Conservation (phyloP, 257 asterid genomes). For the Eustoma russellianum region DNA sequence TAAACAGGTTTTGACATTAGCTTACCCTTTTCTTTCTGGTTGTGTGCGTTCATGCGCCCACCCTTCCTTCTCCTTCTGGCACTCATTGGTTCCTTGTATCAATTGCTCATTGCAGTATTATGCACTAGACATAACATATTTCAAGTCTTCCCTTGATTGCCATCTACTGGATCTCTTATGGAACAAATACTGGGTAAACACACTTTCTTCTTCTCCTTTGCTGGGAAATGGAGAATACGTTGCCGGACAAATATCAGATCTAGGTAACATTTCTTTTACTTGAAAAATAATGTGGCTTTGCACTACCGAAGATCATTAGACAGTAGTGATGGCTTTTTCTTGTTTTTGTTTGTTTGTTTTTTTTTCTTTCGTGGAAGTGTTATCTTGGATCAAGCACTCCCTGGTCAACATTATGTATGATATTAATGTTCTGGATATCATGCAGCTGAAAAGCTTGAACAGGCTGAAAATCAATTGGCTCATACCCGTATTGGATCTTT, state of each 20-base stretch:
- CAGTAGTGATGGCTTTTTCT: not conserved
- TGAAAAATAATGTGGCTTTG: too few species aligned
- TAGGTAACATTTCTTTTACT: slow-evolving; percentile 39
- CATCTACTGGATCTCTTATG: slow-evolving; percentile 91
- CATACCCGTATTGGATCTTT: slow-evolving; percentile 81
- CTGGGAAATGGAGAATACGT: slow-evolving; percentile 98
- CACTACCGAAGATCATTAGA: too few species aligned
- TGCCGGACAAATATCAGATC: slow-evolving; percentile 95
- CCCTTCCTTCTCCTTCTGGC: not conserved
- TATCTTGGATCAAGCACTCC: not conserved
- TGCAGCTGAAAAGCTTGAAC: slow-evolving; percentile 96
- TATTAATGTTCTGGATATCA: slow-evolving; percentile 11
- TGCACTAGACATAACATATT: slow-evolving; percentile 89
- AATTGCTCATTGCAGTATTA: slow-evolving; percentile 51
- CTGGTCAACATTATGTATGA: not conserved
- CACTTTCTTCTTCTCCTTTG: slow-evolving; percentile 95
- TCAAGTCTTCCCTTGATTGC: slow-evolving; percentile 84
- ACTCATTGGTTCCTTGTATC: not conserved
- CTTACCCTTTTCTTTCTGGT: not conserved
- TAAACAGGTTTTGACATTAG: slow-evolving; percentile 61
- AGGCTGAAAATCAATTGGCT: slow-evolving; percentile 87
- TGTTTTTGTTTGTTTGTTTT: not conserved
- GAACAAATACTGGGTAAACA: slow-evolving; percentile 99
- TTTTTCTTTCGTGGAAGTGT: not conserved
- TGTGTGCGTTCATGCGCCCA: too few species aligned